Conservation (phyloP, 768 basidiomycete genomes). For the Hortiboletus flavorubellus region DNA sequence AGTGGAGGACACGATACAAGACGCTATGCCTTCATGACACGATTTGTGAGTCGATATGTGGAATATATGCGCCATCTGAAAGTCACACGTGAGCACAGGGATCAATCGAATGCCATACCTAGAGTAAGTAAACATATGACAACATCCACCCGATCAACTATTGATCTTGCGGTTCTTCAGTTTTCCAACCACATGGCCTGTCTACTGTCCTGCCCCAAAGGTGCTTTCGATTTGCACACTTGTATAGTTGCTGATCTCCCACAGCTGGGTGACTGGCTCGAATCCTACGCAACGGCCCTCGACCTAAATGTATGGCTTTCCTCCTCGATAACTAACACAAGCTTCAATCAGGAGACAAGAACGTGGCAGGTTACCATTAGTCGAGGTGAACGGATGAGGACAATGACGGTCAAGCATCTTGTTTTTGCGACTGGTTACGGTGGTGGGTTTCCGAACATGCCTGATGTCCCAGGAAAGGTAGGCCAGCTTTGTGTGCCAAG, state of each 20-base stretch:
- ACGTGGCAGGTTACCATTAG: slow-evolving; percentile 43
- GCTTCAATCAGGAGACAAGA: slow-evolving; percentile 33
- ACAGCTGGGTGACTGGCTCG: slow-evolving; percentile 61
- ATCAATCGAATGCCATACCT: slow-evolving; percentile 54
- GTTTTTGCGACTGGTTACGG: slow-evolving; percentile 55
- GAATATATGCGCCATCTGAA: slow-evolving; percentile 1
- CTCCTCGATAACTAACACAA: slow-evolving; percentile 35
- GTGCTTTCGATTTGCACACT: slow-evolving; percentile 18
- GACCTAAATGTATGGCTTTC: slow-evolving; percentile 64
- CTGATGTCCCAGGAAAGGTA: slow-evolving; percentile 43
- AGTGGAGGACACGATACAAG: slow-evolving; percentile 58
- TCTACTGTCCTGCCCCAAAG: slow-evolving; percentile 49
- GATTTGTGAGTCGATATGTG: slow-evolving; percentile 38
- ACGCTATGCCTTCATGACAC: slow-evolving; percentile 51
- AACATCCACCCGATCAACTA: not conserved
- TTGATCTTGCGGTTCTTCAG: slow-evolving; percentile 23
- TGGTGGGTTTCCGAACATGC: slow-evolving; percentile 45
- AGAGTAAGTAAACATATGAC: slow-evolving; percentile 34
- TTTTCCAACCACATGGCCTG: slow-evolving; percentile 54
- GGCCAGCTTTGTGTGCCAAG: not conserved
- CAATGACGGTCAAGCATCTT: slow-evolving; percentile 45
- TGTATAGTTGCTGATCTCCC: not conserved
- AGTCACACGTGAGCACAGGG: slow-evolving; percentile 31
- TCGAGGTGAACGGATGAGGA: slow-evolving; percentile 28
- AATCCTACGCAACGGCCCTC: slow-evolving; percentile 52